Base-by-base conservation (phyloP, 2,329 filamentous ascomycete species). In the Aureobasidium vineae region DNA sequence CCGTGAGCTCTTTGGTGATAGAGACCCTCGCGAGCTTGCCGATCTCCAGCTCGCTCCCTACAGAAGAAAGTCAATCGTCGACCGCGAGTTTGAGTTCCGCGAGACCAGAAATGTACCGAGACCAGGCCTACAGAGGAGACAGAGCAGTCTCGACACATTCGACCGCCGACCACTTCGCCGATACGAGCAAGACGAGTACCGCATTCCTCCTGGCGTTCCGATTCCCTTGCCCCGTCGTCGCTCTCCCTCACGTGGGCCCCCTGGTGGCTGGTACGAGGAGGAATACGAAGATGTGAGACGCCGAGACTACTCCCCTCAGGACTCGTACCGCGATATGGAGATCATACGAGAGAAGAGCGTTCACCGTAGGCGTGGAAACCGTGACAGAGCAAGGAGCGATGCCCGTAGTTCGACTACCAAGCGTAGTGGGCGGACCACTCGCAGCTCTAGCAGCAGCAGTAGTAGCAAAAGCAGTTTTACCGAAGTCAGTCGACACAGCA, bases 91-190 rank as follows among this genome's bases (percentile, higher is more conserved):
- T 60, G 82, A 83, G 33, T 69, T 70, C 28, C 52, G 52, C 23
- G 70, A 72, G 47, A 60, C 68, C 61, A 66, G 68, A 57, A 78
- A 82, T 50, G 79, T 80, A 53, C 82, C 84, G 40, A 84, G 90
- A 53, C 92, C 92, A 2, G 82, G 83, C 36, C 83, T 93, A 69
- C 74, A 95, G 60, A 86, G 93, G 67, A 86, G 93, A 50, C 92
- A 96, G 76, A 96, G 92, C 16, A 96, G 92, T 63, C 83, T 97
- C 45, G 93, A 97, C 76, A 96, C 90, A 0, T 97, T 92, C 74
- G 93, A 97, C 77, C 88, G 92, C 57, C 87, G 87, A 33, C 89
- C 90, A 1, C 72, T 83, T 38, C 82, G 84, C 52, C 83, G 83
- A 68, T 31, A 63, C 40, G 82, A 88, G 43, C 77, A 83, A 23